Base-by-base conservation (phyloP, 768 basidiomycete species). In the Termitomyces sp. region DNA sequence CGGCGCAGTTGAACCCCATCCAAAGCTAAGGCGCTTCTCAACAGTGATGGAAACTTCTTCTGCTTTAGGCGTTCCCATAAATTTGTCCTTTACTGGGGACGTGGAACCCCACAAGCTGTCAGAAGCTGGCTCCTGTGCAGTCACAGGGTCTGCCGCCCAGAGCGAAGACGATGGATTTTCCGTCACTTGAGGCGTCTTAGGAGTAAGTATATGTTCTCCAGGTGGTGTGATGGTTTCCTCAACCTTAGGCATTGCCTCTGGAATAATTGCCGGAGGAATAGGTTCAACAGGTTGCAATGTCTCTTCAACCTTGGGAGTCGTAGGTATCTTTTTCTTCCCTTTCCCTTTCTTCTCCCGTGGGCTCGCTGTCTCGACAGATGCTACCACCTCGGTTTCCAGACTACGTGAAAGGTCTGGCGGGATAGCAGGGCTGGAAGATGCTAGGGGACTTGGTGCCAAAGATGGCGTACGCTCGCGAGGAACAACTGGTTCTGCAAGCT, bases 151-250 rank as follows among this genome's bases (percentile, higher is more conserved):
- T 13, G 44, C 54, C 16, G 62, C 46, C 41, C 82, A 84, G 81
- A 83, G 83, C 5, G 82, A 71, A 0, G 80, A 74, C 22, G 65
- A 74, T 44, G 82, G 74, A 5, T 76, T 63, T 1, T 82, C 72
- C 1, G 65, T 76, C 22, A 82, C 72, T 53, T 46, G 27, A 10
- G 55, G 52, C 10, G 46, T 56, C 44, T 68, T 72, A 13, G 74
- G 58, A 14, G 55, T 48, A 29, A 53, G 27, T 8, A 46, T 66
- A 47, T 36, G 56, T 56, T 58, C 64, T 43, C 50, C 50, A 32
- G 57, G 56, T 57, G 58, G 60, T 27, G 36, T 27, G 10, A 46
- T 20, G 22, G 29, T 18, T 26, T 46, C 51, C 39, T 53, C 57
- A 5, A 53, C 34, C 51, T 58, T 58, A 14, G 57, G 52, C 9